phyloP scores from a whole-genome alignment of 1,139 yeast species.

The Lodderomyces metapsilosis region DNA sequence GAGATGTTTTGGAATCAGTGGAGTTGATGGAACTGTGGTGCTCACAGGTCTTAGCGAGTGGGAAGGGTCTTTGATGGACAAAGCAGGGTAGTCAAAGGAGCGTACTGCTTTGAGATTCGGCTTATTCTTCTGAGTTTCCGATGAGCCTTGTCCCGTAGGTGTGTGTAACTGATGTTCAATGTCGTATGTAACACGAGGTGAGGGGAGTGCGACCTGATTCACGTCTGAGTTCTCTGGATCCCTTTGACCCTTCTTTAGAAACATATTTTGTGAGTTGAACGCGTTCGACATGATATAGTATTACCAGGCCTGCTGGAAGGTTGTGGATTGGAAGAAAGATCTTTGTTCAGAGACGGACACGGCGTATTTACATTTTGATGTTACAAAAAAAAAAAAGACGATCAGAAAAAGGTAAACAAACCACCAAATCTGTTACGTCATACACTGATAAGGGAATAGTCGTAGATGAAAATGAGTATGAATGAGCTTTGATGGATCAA shows the following conservation, averaged over 20 bases:
- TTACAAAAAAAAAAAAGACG: too few relatives aligned
- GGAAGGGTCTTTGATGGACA: not conserved
- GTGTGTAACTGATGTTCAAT: not conserved
- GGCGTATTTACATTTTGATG: too few relatives aligned
- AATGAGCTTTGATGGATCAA: too few relatives aligned
- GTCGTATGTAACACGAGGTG: not conserved
- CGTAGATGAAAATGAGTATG: too few relatives aligned
- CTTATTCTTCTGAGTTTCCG: not conserved
- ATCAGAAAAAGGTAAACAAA: too few relatives aligned
- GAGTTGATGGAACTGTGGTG: conserved; percentile 14
- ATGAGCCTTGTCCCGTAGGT: not conserved
- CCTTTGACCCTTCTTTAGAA: too few relatives aligned
- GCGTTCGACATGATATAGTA: not conserved
- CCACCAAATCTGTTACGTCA: too few relatives aligned
- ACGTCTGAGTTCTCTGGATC: not conserved
- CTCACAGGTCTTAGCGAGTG: conserved; percentile 1
- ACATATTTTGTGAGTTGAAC: not conserved
- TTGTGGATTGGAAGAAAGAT: too few relatives aligned
- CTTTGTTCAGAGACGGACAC: too few relatives aligned
- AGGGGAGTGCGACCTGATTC: too few relatives aligned
- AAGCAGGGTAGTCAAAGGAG: not conserved
- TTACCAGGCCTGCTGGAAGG: too few relatives aligned
- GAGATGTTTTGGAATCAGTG: conserved; percentile 4
- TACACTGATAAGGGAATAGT: too few relatives aligned
- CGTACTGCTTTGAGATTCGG: not conserved